phyloP scores from a whole-genome alignment of 768 basidiomycete genomes.

The Mycena rosella region DNA sequence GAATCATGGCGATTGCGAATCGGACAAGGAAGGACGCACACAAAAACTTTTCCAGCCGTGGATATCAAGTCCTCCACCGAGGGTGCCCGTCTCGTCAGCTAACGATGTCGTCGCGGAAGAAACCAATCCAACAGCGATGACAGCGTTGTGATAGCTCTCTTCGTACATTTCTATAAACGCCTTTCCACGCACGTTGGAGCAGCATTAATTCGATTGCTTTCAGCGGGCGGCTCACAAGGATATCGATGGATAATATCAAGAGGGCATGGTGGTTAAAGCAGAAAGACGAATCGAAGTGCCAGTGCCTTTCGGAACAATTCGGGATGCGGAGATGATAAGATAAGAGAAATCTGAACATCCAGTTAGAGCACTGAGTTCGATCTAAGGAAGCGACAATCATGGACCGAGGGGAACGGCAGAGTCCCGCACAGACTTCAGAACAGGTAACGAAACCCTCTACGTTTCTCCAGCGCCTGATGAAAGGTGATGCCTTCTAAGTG shows the following conservation, averaged over 20 bases:
- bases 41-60: constrained; percentile 8
- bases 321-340: too few relatives aligned
- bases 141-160: constrained; percentile 2
- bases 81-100: background rate
- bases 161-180: constrained; percentile 1
- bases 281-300: too few relatives aligned
- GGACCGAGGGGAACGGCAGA: too few relatives aligned
- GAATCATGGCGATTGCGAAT: too few relatives aligned
- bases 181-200: constrained; percentile 10
- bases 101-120: background rate
- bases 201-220: background rate
- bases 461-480: constrained; percentile 55
- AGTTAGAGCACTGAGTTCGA: too few relatives aligned
- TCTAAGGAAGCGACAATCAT: too few relatives aligned
- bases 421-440: constrained; percentile 43
- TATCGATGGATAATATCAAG: constrained; percentile 6
- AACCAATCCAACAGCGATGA: background rate
- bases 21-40: too few relatives aligned
- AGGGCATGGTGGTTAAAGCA: too few relatives aligned
- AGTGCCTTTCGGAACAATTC: too few relatives aligned
- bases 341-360: too few relatives aligned
- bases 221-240: background rate
- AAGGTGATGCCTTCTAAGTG: constrained; percentile 58
- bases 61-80: background rate
- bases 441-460: constrained; percentile 59